These are phyloP conservation scores for Antrodiella citrinella DNA, from an alignment of 768 basidiomycete genomes.

Conservation along the genomic window DNA sequence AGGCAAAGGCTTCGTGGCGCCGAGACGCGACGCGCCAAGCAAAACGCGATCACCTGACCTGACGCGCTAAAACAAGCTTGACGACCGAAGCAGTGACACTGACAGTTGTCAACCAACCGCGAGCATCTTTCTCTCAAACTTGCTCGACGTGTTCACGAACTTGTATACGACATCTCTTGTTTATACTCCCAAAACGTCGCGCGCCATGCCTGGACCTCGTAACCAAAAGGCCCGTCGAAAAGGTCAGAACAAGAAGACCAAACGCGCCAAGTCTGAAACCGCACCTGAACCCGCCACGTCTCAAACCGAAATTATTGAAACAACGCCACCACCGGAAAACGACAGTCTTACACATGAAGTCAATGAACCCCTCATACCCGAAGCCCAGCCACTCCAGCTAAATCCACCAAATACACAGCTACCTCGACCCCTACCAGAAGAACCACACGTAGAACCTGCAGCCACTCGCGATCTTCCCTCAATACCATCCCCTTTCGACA, in stretches of 20 bases:
- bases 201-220: conserved; percentile 53
- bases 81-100: too few relatives aligned
- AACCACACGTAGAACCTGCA: background rate
- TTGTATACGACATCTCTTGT: background rate
- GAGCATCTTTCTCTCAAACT: background rate
- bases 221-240: conserved; percentile 44
- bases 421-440: background rate
- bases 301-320: background rate
- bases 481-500: background rate
- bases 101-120: background rate
- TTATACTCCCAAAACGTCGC: background rate
- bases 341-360: background rate
- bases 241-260: conserved; percentile 25
- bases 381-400: too few relatives aligned
- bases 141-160: background rate
- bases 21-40: background rate
- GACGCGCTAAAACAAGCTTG: too few relatives aligned
- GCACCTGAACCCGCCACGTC: background rate
- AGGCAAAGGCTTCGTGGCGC: background rate
- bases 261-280: conserved; percentile 3
- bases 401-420: background rate
- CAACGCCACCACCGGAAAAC: background rate
- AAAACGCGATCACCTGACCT: background rate
- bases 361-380: background rate
- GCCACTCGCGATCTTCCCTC: background rate